Evolutionary conservation across 129 eudicot genomes (phyloP), one percentile per base, ranked within the genome.

Genomic region (Lonicera japonica): DNA sequence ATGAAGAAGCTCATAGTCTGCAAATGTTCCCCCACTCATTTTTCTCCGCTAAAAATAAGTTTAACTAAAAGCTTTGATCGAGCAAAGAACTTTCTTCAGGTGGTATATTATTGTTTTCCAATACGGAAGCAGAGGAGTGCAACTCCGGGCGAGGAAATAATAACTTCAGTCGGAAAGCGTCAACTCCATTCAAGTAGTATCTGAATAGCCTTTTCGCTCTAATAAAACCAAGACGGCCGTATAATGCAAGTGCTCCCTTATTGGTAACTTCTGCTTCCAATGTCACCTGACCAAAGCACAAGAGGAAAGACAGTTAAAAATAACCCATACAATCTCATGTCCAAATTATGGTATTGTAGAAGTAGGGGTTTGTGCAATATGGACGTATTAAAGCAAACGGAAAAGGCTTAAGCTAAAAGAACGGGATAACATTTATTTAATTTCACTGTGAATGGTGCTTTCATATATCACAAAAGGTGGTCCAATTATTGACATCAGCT

Each of bases 241-340:
- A 91, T 47, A 91, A 73, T 40, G 96, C 98, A 65, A 91, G 90
- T 8, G 96, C 98, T 34, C 96, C 96, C 55, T 91, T 91, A 68
- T 91, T 91, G 57, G 98, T 91, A 68, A 91, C 98, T 73, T 91
- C 96, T 48, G 98, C 96, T 80, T 91, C 98, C 63, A 91, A 66
- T 22, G 97, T 90, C 39, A 87, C 97, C 36, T 29, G 67, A n/a
- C 73, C 63, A 62, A 60, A 39, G 19, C 2, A 12, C 15, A 24
- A 67, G 13, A 68, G 41, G 46, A 16, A 18, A 54, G 29, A 29
- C 36, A 6, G 36, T 29, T 29, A 29, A 1, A 29, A 29, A 29
- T 29, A 14, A 21, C 11, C 17, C 34, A 8, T 9, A 15, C 8
- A 56, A 21, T 20, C 34, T 23, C 51, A 39, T 7, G 23, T 18